phyloP scores from a whole-genome alignment of 495 filamentous ascomycete genomes.

The Neurospora discreta region DNA sequence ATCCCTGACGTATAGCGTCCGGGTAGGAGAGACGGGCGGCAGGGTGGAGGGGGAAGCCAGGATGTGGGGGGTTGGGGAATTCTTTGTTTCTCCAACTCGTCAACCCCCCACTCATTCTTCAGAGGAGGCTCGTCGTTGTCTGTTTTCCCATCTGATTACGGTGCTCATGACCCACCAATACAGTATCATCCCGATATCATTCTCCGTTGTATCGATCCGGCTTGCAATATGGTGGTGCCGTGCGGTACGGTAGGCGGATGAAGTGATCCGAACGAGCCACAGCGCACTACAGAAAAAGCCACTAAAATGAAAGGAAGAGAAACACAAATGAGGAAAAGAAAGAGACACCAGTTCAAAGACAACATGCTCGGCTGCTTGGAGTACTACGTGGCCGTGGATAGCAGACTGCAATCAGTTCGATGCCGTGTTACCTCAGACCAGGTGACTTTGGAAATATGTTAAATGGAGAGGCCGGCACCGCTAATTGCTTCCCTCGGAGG shows the following conservation, averaged over 20 bases:
- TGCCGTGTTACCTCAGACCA: not conserved
- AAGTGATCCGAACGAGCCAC: not conserved
- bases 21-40: not conserved
- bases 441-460: not conserved
- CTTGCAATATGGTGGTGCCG: not conserved
- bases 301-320: not conserved
- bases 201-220: not conserved
- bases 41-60: not conserved
- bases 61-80: not conserved
- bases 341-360: too few relatives aligned
- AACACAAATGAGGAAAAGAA: not conserved
- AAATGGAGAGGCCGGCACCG: not conserved
- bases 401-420: not conserved
- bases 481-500: not conserved
- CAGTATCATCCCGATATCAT: not conserved
- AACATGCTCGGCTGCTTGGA: not conserved
- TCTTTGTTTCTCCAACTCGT: not conserved
- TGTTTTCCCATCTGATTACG: not conserved
- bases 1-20: not conserved
- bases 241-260: not conserved
- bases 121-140: not conserved
- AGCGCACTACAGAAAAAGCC: not conserved
- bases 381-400: not conserved
- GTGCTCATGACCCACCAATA: not conserved
- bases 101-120: not conserved